Conservation (phyloP, 2,329 filamentous ascomycete species). For the Xylaria sp. region DNA sequence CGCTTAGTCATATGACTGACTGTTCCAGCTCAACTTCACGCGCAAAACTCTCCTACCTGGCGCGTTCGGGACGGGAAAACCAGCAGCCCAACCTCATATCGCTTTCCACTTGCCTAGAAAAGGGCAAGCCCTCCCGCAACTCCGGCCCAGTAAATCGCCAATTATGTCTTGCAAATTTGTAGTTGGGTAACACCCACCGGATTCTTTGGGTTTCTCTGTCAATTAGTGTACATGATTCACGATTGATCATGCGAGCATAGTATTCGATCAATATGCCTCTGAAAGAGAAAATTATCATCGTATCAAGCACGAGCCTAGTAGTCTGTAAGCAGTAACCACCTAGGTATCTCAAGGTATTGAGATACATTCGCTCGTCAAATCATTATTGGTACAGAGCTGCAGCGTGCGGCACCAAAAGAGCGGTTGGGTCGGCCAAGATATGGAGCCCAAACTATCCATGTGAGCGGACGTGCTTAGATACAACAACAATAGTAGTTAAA, state of each 20-base stretch:
- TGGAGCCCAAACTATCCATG: constrained; percentile 25
- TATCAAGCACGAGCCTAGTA: constrained; percentile 37
- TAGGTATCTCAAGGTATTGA: not conserved
- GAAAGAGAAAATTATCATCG: constrained; percentile 31
- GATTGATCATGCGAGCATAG: constrained; percentile 12
- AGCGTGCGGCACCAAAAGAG: constrained; percentile 26
- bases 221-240: not conserved
- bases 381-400: constrained; percentile 17
- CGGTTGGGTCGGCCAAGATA: constrained; percentile 16
- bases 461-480: constrained; percentile 13
- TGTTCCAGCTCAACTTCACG: not conserved
- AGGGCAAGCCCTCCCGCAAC: not conserved
- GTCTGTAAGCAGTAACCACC: constrained; percentile 34
- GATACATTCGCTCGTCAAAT: not conserved
- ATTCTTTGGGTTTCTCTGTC: not conserved
- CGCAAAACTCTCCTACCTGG: not conserved
- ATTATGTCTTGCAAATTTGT: too few relatives aligned
- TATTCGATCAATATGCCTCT: constrained; percentile 6
- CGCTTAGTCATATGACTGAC: not conserved
- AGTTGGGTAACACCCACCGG: not conserved
- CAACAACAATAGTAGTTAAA: too few relatives aligned
- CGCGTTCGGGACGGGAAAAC: not conserved
- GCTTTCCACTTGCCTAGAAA: not conserved
- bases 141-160: not conserved
- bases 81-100: not conserved